Conservation (phyloP, 2,329 filamentous ascomycete species). For the Fusarium praegraminearum region DNA sequence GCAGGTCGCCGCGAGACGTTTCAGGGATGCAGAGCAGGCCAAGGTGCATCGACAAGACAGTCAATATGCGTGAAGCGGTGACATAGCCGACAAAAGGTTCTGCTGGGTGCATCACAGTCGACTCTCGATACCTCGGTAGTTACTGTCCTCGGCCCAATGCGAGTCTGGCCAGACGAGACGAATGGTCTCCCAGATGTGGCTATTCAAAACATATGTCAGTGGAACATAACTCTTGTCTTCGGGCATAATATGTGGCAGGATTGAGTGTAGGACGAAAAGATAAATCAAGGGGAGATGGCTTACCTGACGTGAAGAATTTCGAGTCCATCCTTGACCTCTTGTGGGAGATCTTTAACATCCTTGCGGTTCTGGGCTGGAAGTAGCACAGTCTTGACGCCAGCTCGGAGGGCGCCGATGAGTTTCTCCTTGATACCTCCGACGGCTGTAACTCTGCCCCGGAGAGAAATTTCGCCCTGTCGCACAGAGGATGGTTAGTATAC, state of each 20-base stretch:
- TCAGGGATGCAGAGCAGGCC: slow-evolving; percentile 36
- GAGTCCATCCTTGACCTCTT: slow-evolving; percentile 87
- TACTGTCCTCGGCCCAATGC: slow-evolving; percentile 82
- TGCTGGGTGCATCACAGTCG: slow-evolving; percentile 68
- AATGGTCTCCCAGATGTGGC: slow-evolving; percentile 95
- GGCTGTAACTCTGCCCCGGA: slow-evolving; percentile 90
- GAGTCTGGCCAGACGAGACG: slow-evolving; percentile 91
- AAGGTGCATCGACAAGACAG: slow-evolving; percentile 30
- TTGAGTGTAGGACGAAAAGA: slow-evolving; percentile 36
- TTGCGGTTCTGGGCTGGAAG: slow-evolving; percentile 90
- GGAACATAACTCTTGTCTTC: slow-evolving; percentile 36
- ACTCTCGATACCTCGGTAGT: slow-evolving; percentile 78
- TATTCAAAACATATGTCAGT: slow-evolving; percentile 56
- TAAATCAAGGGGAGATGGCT: slow-evolving; percentile 58
- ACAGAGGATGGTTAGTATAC: slow-evolving; percentile 45
- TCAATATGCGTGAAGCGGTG: slow-evolving; percentile 9
- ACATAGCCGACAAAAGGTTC: slow-evolving; percentile 2
- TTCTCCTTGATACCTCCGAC: slow-evolving; percentile 99
- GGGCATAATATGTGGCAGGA: slow-evolving; percentile 34
- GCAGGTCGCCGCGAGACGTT: slow-evolving; percentile 37
- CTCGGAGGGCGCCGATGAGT: slow-evolving; percentile 90
- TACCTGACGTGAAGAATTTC: slow-evolving; percentile 92
- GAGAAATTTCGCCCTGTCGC: slow-evolving; percentile 74
- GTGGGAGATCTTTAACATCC: slow-evolving; percentile 89
- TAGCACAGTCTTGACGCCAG: slow-evolving; percentile 93